Evolutionary conservation across 106 monocot genomes (phyloP).

Genomic region (Agapanthus africanus): DNA sequence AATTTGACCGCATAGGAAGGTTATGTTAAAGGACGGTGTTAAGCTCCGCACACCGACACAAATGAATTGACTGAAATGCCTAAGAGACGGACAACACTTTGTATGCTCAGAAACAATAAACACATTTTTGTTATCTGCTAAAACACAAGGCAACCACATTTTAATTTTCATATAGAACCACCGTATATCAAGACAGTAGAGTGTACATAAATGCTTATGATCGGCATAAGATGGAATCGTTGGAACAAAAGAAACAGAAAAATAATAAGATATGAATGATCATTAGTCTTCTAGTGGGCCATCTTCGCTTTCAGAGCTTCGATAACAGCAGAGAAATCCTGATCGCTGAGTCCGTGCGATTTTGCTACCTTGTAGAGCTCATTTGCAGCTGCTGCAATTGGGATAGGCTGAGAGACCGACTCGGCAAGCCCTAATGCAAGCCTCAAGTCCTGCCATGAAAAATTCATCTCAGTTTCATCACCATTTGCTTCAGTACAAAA

Average conservation of each 20-base stretch:
- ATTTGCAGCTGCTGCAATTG: conserved; percentile 72
- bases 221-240: not conserved
- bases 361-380: conserved; percentile 93
- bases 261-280: not conserved
- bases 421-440: conserved; percentile 79
- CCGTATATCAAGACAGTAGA: too few species aligned
- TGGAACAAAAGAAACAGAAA: not conserved
- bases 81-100: too few species aligned
- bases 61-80: too few species aligned
- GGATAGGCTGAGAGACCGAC: conserved; percentile 69
- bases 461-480: not conserved
- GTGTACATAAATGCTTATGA: too few species aligned
- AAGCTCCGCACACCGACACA: too few species aligned
- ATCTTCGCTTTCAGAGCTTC: conserved; percentile 56
- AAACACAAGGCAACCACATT: not conserved
- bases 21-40: too few species aligned
- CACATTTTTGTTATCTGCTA: not conserved
- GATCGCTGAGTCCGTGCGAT: conserved; percentile 65
- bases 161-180: too few species aligned
- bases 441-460: conserved; percentile 59
- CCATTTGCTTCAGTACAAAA: not conserved
- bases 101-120: too few species aligned
- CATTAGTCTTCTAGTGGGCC: conserved; percentile 1
- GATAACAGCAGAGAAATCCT: conserved; percentile 86
- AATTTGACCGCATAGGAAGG: too few species aligned